These are phyloP conservation scores for Datura wrightii DNA, from an alignment of 257 asterid genomes.

Conservation along the genomic window DNA sequence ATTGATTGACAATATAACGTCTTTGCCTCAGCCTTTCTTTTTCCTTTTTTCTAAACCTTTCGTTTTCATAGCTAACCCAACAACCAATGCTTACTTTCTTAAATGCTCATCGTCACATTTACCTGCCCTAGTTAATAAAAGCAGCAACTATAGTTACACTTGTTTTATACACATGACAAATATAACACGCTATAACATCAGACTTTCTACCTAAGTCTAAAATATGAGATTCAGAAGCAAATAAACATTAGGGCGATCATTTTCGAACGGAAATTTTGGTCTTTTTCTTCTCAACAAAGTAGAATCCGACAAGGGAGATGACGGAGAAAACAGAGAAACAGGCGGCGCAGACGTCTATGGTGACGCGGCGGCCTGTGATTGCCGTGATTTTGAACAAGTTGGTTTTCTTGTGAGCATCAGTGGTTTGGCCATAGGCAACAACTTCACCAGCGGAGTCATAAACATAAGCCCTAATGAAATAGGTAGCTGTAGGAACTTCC, in stretches of 20 bases:
- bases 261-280: conserved; percentile 37
- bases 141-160: neutral
- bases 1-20: neutral
- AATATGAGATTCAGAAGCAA: neutral
- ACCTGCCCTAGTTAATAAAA: neutral
- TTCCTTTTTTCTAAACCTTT: neutral
- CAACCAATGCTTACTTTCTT: neutral
- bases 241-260: conserved; percentile 22
- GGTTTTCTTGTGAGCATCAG: conserved; percentile 44
- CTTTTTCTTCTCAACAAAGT: conserved; percentile 61
- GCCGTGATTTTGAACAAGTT: conserved; percentile 57
- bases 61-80: neutral
- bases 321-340: conserved; percentile 78
- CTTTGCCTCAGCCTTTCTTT: neutral
- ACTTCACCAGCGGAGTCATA: conserved; percentile 40
- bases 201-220: neutral
- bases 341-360: conserved; percentile 58
- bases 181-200: neutral
- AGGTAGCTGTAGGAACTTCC: conserved; percentile 65
- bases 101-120: neutral
- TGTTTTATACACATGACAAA: neutral
- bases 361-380: conserved; percentile 62
- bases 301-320: conserved; percentile 67
- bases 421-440: conserved; percentile 71
- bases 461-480: conserved; percentile 68